A percentile compares a stretch with the other conserved stretches of the same genome.
Conservation (phyloP, 352 stramenopile genomes). For the Phytophthora tubulina region DNA sequence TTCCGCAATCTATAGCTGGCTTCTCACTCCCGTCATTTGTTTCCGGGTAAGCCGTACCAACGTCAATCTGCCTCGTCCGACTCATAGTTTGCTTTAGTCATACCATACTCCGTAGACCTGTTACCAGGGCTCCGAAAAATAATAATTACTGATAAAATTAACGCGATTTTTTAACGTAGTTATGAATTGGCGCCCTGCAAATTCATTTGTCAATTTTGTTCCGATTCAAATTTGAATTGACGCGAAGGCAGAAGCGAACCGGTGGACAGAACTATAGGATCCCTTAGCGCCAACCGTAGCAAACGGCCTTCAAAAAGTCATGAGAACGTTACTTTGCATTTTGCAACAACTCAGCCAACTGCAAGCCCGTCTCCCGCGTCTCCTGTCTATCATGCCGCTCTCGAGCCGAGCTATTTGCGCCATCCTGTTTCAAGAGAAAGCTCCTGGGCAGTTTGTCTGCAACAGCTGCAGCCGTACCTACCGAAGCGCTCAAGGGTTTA, state of each 20-base stretch:
- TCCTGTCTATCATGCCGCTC: neutral
- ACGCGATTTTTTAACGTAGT: neutral
- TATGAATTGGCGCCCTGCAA: neutral
- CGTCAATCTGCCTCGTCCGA: too few relatives aligned
- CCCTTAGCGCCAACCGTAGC: neutral
- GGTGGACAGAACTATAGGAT: neutral
- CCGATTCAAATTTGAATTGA: neutral
- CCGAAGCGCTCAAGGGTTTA: neutral
- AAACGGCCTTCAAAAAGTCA: neutral
- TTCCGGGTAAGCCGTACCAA: neutral
- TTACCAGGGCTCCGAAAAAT: too few relatives aligned
- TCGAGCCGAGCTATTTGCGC: neutral
- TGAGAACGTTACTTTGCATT: neutral
- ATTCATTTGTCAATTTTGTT: neutral
- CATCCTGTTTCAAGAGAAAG: neutral
- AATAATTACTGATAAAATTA: neutral
- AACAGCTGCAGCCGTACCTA: neutral
- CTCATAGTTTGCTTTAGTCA: too few relatives aligned
- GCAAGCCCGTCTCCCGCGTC: neutral
- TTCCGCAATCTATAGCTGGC: neutral
- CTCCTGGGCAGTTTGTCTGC: neutral
- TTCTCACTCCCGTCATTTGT: neutral
- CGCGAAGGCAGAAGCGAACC: too few relatives aligned
- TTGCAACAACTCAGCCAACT: neutral
- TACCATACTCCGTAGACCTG: too few relatives aligned